A percentile compares a stretch with the other conserved stretches of the same genome.
phyloP scores from a whole-genome alignment of 495 filamentous ascomycete species.

The Aspergillus biplanus region DNA sequence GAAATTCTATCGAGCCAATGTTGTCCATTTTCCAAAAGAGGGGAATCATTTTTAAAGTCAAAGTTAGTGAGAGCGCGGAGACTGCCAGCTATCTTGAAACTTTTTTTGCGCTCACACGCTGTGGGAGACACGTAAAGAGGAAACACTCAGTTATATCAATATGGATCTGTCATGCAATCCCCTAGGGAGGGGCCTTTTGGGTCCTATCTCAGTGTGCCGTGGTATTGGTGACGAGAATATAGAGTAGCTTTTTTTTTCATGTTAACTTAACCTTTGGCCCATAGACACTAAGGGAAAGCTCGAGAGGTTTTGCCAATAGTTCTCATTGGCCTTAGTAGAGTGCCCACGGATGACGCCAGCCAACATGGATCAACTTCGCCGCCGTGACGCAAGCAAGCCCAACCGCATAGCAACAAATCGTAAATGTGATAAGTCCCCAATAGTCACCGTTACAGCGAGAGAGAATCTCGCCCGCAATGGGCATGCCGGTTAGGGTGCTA shows the following conservation, averaged over 20 bases:
- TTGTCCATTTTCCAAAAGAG: too few relatives aligned
- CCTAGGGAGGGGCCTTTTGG: too few relatives aligned
- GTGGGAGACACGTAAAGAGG: too few relatives aligned
- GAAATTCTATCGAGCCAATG: too few relatives aligned
- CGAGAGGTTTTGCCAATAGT: not conserved
- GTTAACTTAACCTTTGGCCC: not conserved
- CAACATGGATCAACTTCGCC: constrained; percentile 67
- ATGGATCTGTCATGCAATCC: too few relatives aligned
- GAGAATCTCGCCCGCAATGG: constrained; percentile 80
- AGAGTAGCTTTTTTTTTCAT: not conserved
- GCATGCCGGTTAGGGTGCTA: constrained; percentile 77
- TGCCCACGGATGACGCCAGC: constrained; percentile 58
- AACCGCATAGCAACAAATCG: constrained; percentile 62
- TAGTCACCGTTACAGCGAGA: constrained; percentile 57
- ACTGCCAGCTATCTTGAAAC: too few relatives aligned
- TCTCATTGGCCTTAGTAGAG: constrained; percentile 34
- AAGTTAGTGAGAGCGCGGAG: too few relatives aligned
- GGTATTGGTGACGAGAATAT: too few relatives aligned
- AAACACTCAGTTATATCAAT: too few relatives aligned
- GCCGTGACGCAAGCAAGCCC: constrained; percentile 63
- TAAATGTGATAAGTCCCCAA: constrained; percentile 69
- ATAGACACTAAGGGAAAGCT: not conserved
- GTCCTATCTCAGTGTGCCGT: too few relatives aligned
- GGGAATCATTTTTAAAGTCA: too few relatives aligned
- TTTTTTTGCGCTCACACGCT: too few relatives aligned